Evolutionary conservation across 352 stramenopile genomes (phyloP).

Genomic region (Phytophthora uliginosa): DNA sequence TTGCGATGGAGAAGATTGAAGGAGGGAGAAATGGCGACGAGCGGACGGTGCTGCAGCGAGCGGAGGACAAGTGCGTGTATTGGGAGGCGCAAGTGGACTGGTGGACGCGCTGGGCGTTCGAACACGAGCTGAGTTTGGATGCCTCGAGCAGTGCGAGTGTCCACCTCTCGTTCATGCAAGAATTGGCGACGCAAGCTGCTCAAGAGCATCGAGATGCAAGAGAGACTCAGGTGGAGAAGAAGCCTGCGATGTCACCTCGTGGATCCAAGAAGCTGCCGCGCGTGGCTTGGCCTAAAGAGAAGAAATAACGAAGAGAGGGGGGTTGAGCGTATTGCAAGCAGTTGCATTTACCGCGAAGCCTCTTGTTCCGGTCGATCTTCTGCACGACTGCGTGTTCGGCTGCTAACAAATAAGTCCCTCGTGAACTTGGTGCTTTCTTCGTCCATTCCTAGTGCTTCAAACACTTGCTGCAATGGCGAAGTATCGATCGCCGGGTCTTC

Average conservation of each 20-base stretch:
- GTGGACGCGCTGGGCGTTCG: constrained; percentile 29
- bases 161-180: constrained; percentile 29
- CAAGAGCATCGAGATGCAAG: constrained; percentile 12
- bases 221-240: neutral
- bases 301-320: neutral
- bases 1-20: neutral
- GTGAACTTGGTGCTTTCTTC: constrained; percentile 16
- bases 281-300: neutral
- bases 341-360: constrained; percentile 6
- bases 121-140: constrained; percentile 22
- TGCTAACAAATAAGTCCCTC: constrained; percentile 5
- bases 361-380: neutral
- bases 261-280: neutral
- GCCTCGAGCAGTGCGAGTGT: constrained; percentile 7
- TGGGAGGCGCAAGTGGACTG: constrained; percentile 31
- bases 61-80: constrained; percentile 23
- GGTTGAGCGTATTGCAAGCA: neutral
- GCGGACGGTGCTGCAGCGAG: constrained; percentile 6
- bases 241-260: too few species aligned
- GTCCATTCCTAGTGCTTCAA: constrained; percentile 26
- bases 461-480: constrained; percentile 14
- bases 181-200: constrained; percentile 19
- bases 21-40: neutral
- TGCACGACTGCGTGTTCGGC: neutral
- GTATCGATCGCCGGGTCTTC: constrained; percentile 6